Percentiles rank a stretch among this genome's conserved stretches.
Conservation (phyloP, 2,329 filamentous ascomycete species). For the Penicillium expansum region DNA sequence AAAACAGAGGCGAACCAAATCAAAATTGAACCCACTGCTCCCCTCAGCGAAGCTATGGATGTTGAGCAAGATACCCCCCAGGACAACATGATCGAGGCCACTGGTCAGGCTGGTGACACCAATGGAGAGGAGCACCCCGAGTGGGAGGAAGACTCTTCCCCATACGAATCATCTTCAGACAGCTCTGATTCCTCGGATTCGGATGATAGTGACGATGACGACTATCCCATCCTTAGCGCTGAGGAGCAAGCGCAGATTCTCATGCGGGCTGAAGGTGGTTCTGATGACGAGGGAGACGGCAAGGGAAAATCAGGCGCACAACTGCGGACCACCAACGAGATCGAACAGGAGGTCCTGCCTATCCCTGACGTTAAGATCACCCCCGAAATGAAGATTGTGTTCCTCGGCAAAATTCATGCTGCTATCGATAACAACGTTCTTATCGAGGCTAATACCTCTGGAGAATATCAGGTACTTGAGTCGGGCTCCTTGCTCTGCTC, state of each 20-base stretch:
- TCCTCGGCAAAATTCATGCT: constrained; percentile 71
- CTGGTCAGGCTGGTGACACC: constrained; percentile 22
- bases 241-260: constrained; percentile 81
- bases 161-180: constrained; percentile 63
- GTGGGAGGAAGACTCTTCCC: constrained; percentile 80
- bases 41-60: constrained; percentile 28
- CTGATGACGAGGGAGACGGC: constrained; percentile 69
- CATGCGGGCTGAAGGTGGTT: constrained; percentile 77
- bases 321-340: constrained; percentile 80
- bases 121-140: constrained; percentile 62
- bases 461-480: constrained; percentile 82
- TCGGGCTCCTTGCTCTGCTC: constrained; percentile 79
- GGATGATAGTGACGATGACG: constrained; percentile 54
- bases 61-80: constrained; percentile 19
- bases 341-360: constrained; percentile 59
- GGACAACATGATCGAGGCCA: constrained; percentile 8
- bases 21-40: not conserved
- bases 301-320: constrained; percentile 48
- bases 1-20: not conserved
- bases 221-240: constrained; percentile 71
- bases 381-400: constrained; percentile 70
- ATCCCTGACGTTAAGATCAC: constrained; percentile 79
- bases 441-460: constrained; percentile 73
- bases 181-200: constrained; percentile 64
- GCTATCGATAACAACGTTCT: constrained; percentile 76